Evolutionary conservation across 2,329 filamentous ascomycete species (phyloP), one percentile per base, ranked within the genome.

Genomic region (Botrytis byssoidea): DNA sequence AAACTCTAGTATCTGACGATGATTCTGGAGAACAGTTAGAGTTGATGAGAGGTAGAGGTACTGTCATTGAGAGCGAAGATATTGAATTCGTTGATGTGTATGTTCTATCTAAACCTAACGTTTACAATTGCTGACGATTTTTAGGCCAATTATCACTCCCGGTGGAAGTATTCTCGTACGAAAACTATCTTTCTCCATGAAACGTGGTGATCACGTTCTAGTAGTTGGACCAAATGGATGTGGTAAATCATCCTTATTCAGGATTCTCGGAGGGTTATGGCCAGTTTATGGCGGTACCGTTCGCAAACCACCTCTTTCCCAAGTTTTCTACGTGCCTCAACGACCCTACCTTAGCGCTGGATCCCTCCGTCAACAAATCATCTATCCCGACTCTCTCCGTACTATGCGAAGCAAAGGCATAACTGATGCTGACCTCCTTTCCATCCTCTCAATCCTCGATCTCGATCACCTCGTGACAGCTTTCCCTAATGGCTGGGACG

Each of bases 251-350:
- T 97, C 93, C 25, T 87, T 99, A 4, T 99, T 99, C 88, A 91
- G 96, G 55, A 99, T 99, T 78, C 88, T 99, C 1, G 96, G 96
- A 75, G 96, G 96, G 0, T 86, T 99, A 4, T 99, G 96, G 96
- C 96, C 96, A 25, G 96, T 98, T 20, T 99, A 99, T 82, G 95
- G 96, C 77, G 96, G 96, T 70, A 94, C 89, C 1, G 96, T 99
- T 32, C 88, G 93, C 79, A 98, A 98, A 82, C 96, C 96, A 1
- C 91, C 93, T 2, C 96, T 95, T 79, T 90, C 93, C 77, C 92
- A 96, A 81, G 98, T 99, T 81, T 99, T 98, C 84, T 99, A 99
- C 84, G 97, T 99, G 77, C 96, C 96, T 0, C 96, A 99, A 81
- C 90, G 96, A 2, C 96, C 96, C 0, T 99, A 99, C 81, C 88